Conservation (phyloP, 2,329 filamentous ascomycete species). For the Colletotrichum sp. region DNA sequence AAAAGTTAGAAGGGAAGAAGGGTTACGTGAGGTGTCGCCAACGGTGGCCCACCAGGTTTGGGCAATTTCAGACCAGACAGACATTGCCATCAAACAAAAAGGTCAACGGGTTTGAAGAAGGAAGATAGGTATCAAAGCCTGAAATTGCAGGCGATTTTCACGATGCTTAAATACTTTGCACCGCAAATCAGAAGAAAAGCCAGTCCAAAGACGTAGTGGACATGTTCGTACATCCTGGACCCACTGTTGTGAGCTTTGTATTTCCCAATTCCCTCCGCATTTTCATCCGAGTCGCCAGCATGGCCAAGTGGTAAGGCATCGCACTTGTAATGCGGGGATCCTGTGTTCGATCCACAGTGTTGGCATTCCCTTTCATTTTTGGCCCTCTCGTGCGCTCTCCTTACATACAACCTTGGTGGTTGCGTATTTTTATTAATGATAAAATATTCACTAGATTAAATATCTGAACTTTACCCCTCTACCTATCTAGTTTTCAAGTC, state of each 20-base stretch:
- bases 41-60: background rate
- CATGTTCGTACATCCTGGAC: background rate
- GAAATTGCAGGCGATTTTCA: background rate
- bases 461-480: background rate
- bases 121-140: background rate
- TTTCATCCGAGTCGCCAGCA: slow-evolving; percentile 22
- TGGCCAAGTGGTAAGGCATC: slow-evolving; percentile 39
- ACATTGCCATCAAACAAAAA: background rate
- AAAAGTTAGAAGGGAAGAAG: too few relatives aligned
- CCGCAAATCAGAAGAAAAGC: background rate
- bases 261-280: fast-evolving
- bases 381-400: background rate
- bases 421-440: background rate
- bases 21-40: background rate
- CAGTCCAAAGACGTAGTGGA: background rate
- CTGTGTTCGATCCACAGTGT: slow-evolving; percentile 36
- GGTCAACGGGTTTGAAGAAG: background rate
- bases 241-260: background rate
- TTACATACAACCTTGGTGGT: background rate
- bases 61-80: background rate
- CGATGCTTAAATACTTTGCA: background rate
- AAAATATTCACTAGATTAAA: background rate
- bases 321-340: slow-evolving; percentile 40
- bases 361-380: slow-evolving; percentile 13
- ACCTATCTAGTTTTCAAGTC: background rate